Base-by-base conservation (phyloP, 2,329 filamentous ascomycete species). In the Paecilomyces fulvus region DNA sequence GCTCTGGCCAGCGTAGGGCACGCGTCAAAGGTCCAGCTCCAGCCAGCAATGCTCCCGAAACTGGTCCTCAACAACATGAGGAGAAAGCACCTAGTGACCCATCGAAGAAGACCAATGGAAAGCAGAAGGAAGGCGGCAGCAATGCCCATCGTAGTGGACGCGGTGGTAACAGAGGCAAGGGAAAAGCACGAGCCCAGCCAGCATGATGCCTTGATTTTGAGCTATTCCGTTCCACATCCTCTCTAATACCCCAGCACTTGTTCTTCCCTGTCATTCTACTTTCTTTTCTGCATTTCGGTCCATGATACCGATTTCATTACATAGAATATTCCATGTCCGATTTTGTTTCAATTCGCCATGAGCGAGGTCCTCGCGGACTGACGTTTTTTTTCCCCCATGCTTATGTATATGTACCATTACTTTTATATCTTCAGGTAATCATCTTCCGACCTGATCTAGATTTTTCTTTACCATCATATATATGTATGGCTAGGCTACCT, bases 41-140 rank as follows among this genome's bases (percentile, higher is more conserved):
- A 28, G 25, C 52, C 53, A 53, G 58, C 12, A 49, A 57, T 49
- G 49, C 52, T 3, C 43, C 55, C 9, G 55, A 50, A 43, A 31
- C 30, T 23, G 10, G 14, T 21, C n/a, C 10, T 43, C 28, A 17
- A 17, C 30, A 51, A 43, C 53, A 20, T 17, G 8, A 23, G 30
- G 33, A 30, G n/a, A 11, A 20, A 59, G 11, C 57, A 54, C 17
- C 51, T 57, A 1, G 20, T 50, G 48, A 43, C 7, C 8, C 5
- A 2, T 8, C 37, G 8, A n/a, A 43, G 37, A 43, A 43, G 6
- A 20, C 37, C n/a, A 43, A 43, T 17, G n/a, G n/a, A n/a, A 43
- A 25, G 54, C 51, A 62, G 30, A 62, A 63, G 33, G 58, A 53
- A n/a, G 21, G n/a, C n/a, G 48, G 48, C 20, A 25, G 48, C 48